These are phyloP conservation scores for Sclerotinia minor DNA, from an alignment of 2,329 filamentous ascomycete genomes.

Conservation along the genomic window DNA sequence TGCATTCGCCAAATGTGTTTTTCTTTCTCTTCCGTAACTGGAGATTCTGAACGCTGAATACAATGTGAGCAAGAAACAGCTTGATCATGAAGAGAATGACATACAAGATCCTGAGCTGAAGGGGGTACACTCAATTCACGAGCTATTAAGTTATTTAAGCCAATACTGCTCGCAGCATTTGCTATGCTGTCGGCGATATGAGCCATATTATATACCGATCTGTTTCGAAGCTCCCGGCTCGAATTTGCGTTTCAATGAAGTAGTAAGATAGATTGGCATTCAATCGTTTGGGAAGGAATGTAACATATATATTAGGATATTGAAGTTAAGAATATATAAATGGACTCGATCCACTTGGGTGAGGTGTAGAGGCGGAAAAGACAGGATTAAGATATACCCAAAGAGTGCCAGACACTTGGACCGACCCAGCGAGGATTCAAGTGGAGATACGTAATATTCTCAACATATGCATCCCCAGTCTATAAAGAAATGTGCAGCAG, in stretches of 20 bases:
- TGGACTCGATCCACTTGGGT: constrained; percentile 31
- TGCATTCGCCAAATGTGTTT: constrained; percentile 62
- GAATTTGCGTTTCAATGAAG: constrained; percentile 27
- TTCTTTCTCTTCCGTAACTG: constrained; percentile 43
- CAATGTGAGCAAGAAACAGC: constrained; percentile 27
- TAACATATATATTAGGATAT: constrained; percentile 22
- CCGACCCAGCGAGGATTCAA: constrained; percentile 28
- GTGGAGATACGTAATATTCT: constrained; percentile 31
- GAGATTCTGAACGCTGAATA: constrained; percentile 31
- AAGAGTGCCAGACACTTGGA: constrained; percentile 31
- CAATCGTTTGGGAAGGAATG: constrained; percentile 10
- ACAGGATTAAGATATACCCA: constrained; percentile 33
- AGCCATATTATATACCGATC: constrained; percentile 25
- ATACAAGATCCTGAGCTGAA: constrained; percentile 42
- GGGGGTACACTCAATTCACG: constrained; percentile 40
- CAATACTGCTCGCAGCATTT: constrained; percentile 21
- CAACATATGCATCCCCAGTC: constrained; percentile 27
- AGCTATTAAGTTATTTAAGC: constrained; percentile 38
- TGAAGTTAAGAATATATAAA: constrained; percentile 27
- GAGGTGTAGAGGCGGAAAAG: constrained; percentile 24
- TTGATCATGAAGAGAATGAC: constrained; percentile 24
- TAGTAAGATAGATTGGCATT: constrained; percentile 22
- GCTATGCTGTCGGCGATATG: constrained; percentile 21
- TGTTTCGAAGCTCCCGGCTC: constrained; percentile 31
- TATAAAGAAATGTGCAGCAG: constrained; percentile 30